Evolutionary conservation across 805 yeast species (phyloP), one percentile per base, ranked within the genome.

Genomic region (Candida chilensis): DNA sequence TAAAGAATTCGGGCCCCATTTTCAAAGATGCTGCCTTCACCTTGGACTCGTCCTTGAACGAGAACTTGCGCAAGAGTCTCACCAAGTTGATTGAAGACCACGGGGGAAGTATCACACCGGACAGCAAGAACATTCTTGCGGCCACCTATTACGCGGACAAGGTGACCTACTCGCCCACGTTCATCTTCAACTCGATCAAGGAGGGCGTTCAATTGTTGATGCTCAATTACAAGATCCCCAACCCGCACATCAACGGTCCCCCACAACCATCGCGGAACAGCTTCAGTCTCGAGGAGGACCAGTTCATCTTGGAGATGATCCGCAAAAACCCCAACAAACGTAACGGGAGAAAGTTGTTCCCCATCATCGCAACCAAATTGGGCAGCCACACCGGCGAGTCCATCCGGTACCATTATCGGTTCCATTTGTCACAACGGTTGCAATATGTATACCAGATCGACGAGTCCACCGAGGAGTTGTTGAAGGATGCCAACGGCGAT

Each of bases 321-420:
- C 45, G 67, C 30, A 36, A 47, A 38, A 44, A 59, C 37, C 67
- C 68, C 1, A 35, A 50, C 11, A 41, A 37, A 28, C 42, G 67
- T 29, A 60, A 60, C 20, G 51, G 57, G 20, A 67, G 60, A 35
- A 41, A 43, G 32, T 60, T 62, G 29, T 63, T 48, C 33, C 54
- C 51, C 27, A 50, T 47, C 18, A 50, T 63, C 36, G 52, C 61
- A 7, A 32, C 48, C 3, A 37, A 44, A 11, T 44, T 63, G 31
- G 38, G 39, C 20, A 57, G 54, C 17, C 69, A 63, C 41, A 57
- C 66, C 17, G 61, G 64, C 2, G 54, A 62, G 33, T 57, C 64
- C 3, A 54, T 63, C 17, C 42, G 69, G 28, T 63, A n/a, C n/a
- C n/a, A n/a, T n/a, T n/a, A n/a, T n/a, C n/a, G n/a, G n/a, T n/a